Conservation (phyloP, 176 grass and related monocot species). For the Musa itinerans region DNA sequence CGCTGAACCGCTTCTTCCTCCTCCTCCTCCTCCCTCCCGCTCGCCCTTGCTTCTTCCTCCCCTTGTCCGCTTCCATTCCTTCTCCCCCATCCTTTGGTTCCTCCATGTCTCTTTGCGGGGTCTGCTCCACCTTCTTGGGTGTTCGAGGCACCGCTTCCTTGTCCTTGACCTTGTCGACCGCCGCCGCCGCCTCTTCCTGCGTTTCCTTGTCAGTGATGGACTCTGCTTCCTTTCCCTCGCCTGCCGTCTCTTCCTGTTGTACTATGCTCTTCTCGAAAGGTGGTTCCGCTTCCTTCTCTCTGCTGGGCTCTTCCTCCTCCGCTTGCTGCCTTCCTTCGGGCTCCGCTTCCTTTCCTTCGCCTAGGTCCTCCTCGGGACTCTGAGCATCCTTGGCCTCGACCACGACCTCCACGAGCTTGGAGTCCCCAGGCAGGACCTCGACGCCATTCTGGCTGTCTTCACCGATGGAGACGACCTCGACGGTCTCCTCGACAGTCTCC, state of each 20-base stretch:
- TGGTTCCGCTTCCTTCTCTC: background rate
- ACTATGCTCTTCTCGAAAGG: background rate
- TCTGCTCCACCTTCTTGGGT: background rate
- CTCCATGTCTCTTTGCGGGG: slow-evolving; percentile 15
- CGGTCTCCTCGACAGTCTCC: slow-evolving; percentile 37
- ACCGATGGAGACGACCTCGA: slow-evolving; percentile 27
- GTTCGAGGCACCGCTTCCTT: background rate
- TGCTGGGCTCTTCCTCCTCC: background rate
- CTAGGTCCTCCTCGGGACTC: background rate
- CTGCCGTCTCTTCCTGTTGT: background rate
- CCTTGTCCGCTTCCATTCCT: slow-evolving; percentile 1
- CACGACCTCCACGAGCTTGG: slow-evolving; percentile 27
- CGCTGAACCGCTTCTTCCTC: background rate
- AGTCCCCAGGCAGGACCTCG: background rate
- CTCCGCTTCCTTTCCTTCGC: background rate
- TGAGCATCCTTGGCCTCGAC: slow-evolving; percentile 9
- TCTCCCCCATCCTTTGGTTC: background rate
- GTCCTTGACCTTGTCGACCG: background rate
- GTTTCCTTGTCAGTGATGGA: background rate
- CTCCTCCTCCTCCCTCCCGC: background rate
- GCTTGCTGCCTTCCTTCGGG: background rate
- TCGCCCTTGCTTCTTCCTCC: slow-evolving; percentile 7
- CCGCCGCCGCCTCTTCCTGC: background rate
- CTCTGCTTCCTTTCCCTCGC: background rate
- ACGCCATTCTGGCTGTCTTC: slow-evolving; percentile 1